Conservation (phyloP, 2,329 filamentous ascomycete genomes). For the Hymenoscyphus albidus region DNA sequence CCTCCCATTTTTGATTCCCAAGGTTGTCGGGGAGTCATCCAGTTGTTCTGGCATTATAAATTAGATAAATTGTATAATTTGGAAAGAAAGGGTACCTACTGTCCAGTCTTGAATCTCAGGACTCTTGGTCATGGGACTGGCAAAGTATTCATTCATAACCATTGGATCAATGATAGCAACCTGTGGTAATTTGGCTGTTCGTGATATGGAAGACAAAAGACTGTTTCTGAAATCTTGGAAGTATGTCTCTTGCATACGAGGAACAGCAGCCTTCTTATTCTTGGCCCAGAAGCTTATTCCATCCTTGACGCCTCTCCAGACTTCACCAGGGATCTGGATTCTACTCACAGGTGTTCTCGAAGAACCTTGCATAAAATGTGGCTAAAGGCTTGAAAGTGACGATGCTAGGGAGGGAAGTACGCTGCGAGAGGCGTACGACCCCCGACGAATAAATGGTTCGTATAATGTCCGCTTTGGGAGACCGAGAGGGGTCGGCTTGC, state of each 20-base stretch:
- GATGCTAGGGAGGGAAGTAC: background rate
- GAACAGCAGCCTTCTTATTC: slow-evolving; percentile 2
- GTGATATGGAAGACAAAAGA: background rate
- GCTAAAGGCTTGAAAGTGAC: background rate
- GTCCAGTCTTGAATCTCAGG: slow-evolving; percentile 4
- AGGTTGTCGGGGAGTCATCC: slow-evolving; percentile 4
- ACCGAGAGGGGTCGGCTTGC: background rate
- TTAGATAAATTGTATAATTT: background rate
- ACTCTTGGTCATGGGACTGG: background rate
- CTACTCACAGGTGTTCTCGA: background rate
- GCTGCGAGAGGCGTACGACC: background rate
- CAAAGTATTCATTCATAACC: background rate
- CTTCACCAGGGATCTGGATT: background rate
- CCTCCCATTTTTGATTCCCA: slow-evolving; percentile 1
- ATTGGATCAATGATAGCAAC: slow-evolving; percentile 8
- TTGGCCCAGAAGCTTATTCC: background rate
- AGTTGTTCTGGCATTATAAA: slow-evolving; percentile 7
- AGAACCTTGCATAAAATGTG: background rate
- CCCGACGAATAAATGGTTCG: background rate
- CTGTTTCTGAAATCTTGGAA: background rate
- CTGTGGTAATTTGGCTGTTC: background rate
- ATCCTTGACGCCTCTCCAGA: background rate
- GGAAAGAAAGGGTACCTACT: background rate
- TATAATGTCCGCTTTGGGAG: background rate
- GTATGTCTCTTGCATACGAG: background rate